Conservation (phyloP, 1,284 basidiomycete species). For the Rhizoctonia solani region DNA sequence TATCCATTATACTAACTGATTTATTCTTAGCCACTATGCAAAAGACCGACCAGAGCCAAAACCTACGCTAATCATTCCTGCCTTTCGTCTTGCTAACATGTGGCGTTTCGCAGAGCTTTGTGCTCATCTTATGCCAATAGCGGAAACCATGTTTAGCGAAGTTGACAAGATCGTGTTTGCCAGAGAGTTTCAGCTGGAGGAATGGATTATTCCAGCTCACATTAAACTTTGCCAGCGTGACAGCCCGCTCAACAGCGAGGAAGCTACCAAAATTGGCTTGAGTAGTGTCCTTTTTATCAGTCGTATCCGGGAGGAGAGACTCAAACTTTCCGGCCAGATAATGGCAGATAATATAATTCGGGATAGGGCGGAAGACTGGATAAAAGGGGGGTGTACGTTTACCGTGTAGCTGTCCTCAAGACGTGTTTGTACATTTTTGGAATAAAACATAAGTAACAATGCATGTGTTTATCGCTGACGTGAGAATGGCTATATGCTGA, state of each 20-base stretch:
- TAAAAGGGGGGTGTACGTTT: too few species aligned
- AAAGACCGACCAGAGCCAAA: background rate
- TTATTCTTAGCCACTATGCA: background rate
- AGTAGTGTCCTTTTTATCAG: background rate
- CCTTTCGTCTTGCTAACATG: conserved; percentile 9
- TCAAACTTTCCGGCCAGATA: too few species aligned
- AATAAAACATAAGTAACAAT: too few species aligned
- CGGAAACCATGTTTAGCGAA: conserved; percentile 41
- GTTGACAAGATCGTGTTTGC: conserved; percentile 49
- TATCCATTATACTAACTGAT: background rate
- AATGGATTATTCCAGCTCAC: conserved; percentile 51
- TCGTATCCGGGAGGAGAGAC: conserved; percentile 1
- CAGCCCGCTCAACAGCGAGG: conserved; percentile 45
- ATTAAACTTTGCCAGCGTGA: conserved; percentile 47
- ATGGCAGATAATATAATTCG: too few species aligned
- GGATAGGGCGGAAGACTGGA: too few species aligned
- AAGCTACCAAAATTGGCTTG: conserved; percentile 48
- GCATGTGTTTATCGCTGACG: too few species aligned
- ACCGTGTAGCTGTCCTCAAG: too few species aligned
- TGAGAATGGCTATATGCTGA: too few species aligned
- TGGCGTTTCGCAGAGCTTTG: conserved; percentile 16
- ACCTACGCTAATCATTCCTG: conserved; percentile 1
- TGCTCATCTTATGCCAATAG: background rate
- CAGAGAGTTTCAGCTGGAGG: conserved; percentile 47
- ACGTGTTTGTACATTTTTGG: too few species aligned